phyloP scores from a whole-genome alignment of 768 basidiomycete genomes.

The Boletus eberwhitei region DNA sequence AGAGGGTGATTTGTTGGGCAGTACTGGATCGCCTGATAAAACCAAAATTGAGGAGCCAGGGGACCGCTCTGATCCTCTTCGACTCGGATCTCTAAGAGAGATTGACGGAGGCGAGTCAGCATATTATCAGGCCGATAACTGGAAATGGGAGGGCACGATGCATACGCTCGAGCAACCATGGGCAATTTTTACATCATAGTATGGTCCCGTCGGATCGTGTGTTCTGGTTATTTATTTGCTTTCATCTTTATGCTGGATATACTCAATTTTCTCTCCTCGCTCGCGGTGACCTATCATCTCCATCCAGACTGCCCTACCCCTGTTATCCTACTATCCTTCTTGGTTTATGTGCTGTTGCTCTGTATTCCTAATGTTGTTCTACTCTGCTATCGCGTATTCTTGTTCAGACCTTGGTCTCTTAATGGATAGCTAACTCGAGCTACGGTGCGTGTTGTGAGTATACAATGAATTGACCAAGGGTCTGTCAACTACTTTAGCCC shows the following conservation, averaged over 20 bases:
- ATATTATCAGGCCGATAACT: conserved; percentile 53
- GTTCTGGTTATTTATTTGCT: conserved; percentile 39
- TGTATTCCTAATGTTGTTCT: conserved; percentile 62
- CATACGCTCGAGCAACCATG: conserved; percentile 62
- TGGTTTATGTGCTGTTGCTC: conserved; percentile 43
- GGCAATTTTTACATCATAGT: conserved; percentile 55
- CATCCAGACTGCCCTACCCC: conserved; percentile 26
- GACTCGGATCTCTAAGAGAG: conserved; percentile 61
- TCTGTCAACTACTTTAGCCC: conserved; percentile 9
- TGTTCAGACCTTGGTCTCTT: conserved; percentile 34
- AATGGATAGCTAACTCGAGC: conserved; percentile 27
- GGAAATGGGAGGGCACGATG: conserved; percentile 77
- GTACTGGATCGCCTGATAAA: conserved; percentile 45
- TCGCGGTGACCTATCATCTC: conserved; percentile 33
- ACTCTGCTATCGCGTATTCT: conserved; percentile 51
- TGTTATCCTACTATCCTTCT: conserved; percentile 40
- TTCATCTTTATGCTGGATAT: conserved; percentile 43
- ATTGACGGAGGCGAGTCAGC: conserved; percentile 74
- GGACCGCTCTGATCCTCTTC: conserved; percentile 46
- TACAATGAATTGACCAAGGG: conserved; percentile 4
- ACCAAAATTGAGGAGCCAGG: conserved; percentile 50
- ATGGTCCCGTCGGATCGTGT: conserved; percentile 24
- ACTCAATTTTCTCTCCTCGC: conserved; percentile 22
- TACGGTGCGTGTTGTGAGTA: conserved; percentile 11
- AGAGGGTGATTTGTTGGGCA: conserved; percentile 52